Evolutionary conservation across 805 yeast genomes (phyloP).

Genomic region (Candida taoyuanica): DNA sequence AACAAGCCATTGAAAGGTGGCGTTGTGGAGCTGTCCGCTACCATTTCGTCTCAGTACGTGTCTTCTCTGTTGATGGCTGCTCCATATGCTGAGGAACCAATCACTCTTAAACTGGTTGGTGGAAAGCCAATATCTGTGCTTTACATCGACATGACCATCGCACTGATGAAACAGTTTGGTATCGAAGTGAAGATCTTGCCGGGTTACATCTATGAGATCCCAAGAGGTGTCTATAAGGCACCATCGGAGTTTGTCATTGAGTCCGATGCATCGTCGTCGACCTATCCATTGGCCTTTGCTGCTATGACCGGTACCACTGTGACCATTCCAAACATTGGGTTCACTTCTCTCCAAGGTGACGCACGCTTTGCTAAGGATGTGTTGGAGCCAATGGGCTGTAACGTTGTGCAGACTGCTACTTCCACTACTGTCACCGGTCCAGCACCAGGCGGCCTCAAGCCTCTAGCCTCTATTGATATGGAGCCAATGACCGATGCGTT

Average conservation of each 20-base stretch:
- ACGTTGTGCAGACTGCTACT: slow-evolving; percentile 73
- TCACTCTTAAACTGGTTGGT: slow-evolving; percentile 83
- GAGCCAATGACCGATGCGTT: slow-evolving; percentile 99
- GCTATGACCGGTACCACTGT: slow-evolving; percentile 93
- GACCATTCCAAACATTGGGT: slow-evolving; percentile 92
- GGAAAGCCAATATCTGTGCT: slow-evolving; percentile 96
- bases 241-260: slow-evolving; percentile 87
- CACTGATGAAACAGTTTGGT: slow-evolving; percentile 92
- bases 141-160: slow-evolving; percentile 95
- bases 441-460: slow-evolving; percentile 57
- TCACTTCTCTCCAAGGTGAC: slow-evolving; percentile 90
- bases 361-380: slow-evolving; percentile 95
- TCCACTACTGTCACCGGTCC: slow-evolving; percentile 95
- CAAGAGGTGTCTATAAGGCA: slow-evolving; percentile 72
- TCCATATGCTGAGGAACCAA: slow-evolving; percentile 87
- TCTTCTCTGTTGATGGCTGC: slow-evolving; percentile 97
- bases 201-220: slow-evolving; percentile 84
- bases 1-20: slow-evolving; percentile 87
- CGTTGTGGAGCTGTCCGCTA: slow-evolving; percentile 87
- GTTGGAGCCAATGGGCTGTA: slow-evolving; percentile 91
- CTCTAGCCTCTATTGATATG: slow-evolving; percentile 83
- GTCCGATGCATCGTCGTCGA: slow-evolving; percentile 96
- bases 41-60: slow-evolving; percentile 95
- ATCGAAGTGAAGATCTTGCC: slow-evolving; percentile 71
- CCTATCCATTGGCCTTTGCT: slow-evolving; percentile 96